A percentile compares a stretch with the other conserved stretches of the same genome.
Evolutionary conservation across 2,329 filamentous ascomycete species (phyloP).

Genomic region (Aschersonia sp.): DNA sequence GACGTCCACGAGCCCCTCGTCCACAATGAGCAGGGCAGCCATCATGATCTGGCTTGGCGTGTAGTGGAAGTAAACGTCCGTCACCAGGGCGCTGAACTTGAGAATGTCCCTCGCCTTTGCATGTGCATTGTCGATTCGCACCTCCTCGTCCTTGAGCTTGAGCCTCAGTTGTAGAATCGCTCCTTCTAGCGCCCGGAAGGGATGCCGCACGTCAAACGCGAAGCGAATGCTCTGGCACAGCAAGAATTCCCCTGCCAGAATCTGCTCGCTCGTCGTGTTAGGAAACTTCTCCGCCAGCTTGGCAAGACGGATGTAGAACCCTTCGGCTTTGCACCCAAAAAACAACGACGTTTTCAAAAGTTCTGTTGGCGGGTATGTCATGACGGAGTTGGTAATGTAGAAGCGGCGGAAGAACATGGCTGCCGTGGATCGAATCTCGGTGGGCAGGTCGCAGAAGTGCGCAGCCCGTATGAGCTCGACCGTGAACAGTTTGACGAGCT

Average conservation of each 20-base stretch:
- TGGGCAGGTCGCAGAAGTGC: slow-evolving; percentile 35
- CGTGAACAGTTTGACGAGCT: slow-evolving; percentile 66
- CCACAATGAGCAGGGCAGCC: slow-evolving; percentile 61
- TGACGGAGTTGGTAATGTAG: slow-evolving; percentile 88
- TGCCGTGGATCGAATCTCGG: slow-evolving; percentile 48
- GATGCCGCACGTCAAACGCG: slow-evolving; percentile 84
- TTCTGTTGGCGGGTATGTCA: slow-evolving; percentile 87
- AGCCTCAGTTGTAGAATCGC: slow-evolving; percentile 69
- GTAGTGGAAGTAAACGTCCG: slow-evolving; percentile 94
- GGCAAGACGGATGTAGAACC: slow-evolving; percentile 52
- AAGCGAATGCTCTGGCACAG: slow-evolving; percentile 87
- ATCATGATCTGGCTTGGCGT: slow-evolving; percentile 91
- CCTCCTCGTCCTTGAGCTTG: slow-evolving; percentile 44
- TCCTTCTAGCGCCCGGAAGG: slow-evolving; percentile 76
- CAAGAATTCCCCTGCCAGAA: slow-evolving; percentile 83
- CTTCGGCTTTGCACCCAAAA: slow-evolving; percentile 87
- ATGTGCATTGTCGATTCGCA: slow-evolving; percentile 47
- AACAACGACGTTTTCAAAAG: slow-evolving; percentile 85
- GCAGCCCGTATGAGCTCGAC: slow-evolving; percentile 42
- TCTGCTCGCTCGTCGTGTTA: slow-evolving; percentile 60
- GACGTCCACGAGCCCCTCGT: slow-evolving; percentile 43
- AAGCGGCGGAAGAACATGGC: slow-evolving; percentile 86
- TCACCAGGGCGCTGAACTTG: slow-evolving; percentile 68
- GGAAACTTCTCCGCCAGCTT: slow-evolving; percentile 57
- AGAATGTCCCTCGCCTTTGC: slow-evolving; percentile 57